phyloP scores from a whole-genome alignment of 1,284 basidiomycete species.

The Cerioporus squamosus region DNA sequence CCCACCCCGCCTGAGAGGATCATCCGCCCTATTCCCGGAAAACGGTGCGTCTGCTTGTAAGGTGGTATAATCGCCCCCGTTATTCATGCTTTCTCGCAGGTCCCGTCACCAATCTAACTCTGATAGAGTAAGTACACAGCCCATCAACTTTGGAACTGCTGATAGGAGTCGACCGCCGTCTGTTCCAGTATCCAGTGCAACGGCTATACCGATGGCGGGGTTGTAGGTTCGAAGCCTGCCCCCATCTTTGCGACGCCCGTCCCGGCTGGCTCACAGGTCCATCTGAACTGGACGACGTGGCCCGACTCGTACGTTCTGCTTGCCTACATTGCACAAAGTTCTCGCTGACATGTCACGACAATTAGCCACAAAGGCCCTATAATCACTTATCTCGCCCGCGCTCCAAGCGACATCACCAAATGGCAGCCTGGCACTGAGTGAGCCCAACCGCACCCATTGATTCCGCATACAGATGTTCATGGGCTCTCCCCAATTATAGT shows the following conservation, averaged over 20 bases:
- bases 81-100: constrained; percentile 7
- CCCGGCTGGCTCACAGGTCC: constrained; percentile 46
- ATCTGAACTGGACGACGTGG: constrained; percentile 56
- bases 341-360: neutral
- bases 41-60: constrained; percentile 36
- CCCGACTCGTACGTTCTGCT: constrained; percentile 43
- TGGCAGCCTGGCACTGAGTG: constrained; percentile 48
- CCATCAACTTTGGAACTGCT: neutral
- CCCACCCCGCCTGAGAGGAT: constrained; percentile 48
- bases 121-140: constrained; percentile 31
- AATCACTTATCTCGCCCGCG: constrained; percentile 53
- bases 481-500: constrained; percentile 17
- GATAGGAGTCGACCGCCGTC: neutral
- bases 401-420: constrained; percentile 48
- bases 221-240: constrained; percentile 44
- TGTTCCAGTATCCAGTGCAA: constrained; percentile 45
- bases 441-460: constrained; percentile 18
- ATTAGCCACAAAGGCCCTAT: constrained; percentile 40
- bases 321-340: neutral
- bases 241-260: constrained; percentile 44
- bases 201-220: constrained; percentile 43
- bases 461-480: neutral
- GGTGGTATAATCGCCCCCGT: neutral
- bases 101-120: constrained; percentile 32
- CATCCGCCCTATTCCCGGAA: constrained; percentile 50